Evolutionary conservation across 345 rosid genomes (phyloP).

Genomic region (Litchi chinensis): DNA sequence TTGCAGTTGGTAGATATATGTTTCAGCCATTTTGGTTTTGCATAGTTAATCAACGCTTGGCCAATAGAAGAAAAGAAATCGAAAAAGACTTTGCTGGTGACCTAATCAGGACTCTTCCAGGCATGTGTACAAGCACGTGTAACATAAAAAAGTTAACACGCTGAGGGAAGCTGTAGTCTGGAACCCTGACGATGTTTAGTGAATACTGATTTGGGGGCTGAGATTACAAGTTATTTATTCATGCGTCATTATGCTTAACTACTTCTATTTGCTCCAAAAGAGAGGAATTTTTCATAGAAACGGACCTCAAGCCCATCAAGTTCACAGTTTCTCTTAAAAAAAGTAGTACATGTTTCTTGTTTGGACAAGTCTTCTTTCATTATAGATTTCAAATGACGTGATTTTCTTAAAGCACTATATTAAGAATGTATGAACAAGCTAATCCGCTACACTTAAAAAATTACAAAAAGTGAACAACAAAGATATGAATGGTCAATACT

Average conservation of each 20-base stretch:
- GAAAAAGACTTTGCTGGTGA: conserved; percentile 24
- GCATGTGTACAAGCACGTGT: conserved; percentile 14
- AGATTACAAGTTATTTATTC: no score
- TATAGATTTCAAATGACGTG: not conserved
- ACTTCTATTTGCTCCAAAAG: no score
- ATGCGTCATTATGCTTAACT: not conserved
- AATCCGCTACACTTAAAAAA: not conserved
- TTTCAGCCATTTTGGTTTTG: not conserved
- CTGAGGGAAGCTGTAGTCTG: not conserved
- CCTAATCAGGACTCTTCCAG: conserved; percentile 22
- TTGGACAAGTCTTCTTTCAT: no score
- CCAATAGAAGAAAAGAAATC: no score
- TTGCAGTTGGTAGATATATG: not conserved
- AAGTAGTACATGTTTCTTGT: no score
- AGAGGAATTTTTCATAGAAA: no score
- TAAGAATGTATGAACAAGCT: not conserved
- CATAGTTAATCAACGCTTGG: not conserved
- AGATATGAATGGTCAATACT: not conserved
- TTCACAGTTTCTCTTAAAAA: not conserved
- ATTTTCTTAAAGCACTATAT: not conserved
- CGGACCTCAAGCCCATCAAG: not conserved
- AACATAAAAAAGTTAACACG: not conserved
- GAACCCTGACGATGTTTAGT: not conserved
- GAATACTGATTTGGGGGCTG: not conserved
- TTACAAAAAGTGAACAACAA: not conserved